Conservation (phyloP, 78 protist genomes). For the Fonticula alba region DNA sequence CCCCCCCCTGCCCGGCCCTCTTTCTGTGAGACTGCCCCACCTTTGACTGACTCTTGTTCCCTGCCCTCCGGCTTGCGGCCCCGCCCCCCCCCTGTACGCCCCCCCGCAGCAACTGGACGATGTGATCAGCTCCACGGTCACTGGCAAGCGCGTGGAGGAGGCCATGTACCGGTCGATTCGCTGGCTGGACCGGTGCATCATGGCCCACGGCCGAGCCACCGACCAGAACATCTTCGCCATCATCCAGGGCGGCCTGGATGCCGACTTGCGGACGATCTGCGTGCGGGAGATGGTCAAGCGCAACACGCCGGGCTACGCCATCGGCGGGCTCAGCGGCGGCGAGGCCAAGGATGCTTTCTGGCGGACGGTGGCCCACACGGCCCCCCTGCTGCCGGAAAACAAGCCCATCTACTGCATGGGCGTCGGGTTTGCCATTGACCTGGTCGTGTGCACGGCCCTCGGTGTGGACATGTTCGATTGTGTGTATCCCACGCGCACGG, state of each 20-base stretch:
- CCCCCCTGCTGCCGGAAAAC: conserved; percentile 50
- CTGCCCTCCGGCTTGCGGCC: too few relatives aligned
- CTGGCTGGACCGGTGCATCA: conserved; percentile 89
- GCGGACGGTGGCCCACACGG: conserved; percentile 20
- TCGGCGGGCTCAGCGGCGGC: conserved; percentile 88
- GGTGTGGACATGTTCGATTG: background rate
- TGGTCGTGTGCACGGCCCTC: conserved; percentile 77
- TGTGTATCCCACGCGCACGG: background rate
- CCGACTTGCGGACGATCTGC: conserved; percentile 32
- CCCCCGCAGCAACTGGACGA: conserved; percentile 41
- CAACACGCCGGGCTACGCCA: conserved; percentile 80
- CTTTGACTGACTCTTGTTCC: too few relatives aligned
- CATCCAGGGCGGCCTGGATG: conserved; percentile 75
- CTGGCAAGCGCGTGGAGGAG: conserved; percentile 68
- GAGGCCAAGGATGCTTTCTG: conserved; percentile 71
- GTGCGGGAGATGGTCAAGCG: conserved; percentile 43
- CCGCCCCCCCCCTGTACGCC: too few relatives aligned
- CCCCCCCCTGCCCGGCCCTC: too few relatives aligned
- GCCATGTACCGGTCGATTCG: conserved; percentile 77
- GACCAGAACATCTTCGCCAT: conserved; percentile 71
- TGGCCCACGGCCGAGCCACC: conserved; percentile 49
- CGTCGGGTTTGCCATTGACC: conserved; percentile 84
- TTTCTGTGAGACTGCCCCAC: too few relatives aligned
- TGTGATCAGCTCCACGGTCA: conserved; percentile 29
- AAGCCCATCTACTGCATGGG: conserved; percentile 91